Evolutionary conservation across 1,284 basidiomycete genomes (phyloP).

Genomic region (Ustilago xerochloae): DNA sequence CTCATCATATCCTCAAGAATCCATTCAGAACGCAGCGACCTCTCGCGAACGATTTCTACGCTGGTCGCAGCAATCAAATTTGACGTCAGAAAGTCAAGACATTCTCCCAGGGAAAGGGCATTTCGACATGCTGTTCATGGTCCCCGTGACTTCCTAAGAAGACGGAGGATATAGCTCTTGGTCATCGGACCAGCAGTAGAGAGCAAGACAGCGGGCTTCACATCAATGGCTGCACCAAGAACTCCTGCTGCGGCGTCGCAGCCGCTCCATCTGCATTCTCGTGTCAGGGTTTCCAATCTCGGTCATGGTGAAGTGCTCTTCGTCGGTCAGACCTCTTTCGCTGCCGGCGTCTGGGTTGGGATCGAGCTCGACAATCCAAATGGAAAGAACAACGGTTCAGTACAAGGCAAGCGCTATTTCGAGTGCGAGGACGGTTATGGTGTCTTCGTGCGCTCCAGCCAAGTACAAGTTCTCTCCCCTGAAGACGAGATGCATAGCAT

Average conservation of each 20-base stretch:
- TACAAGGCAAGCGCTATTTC: conserved; percentile 87
- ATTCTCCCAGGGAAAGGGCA: too few species aligned
- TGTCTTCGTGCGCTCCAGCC: conserved; percentile 89
- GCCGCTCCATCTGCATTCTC: conserved; percentile 56
- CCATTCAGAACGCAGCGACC: too few species aligned
- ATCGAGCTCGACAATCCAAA: conserved; percentile 79
- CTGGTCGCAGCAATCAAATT: too few species aligned
- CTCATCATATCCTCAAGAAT: not conserved
- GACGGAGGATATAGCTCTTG: too few species aligned
- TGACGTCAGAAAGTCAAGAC: too few species aligned
- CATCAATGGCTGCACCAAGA: conserved; percentile 19
- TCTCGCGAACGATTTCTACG: too few species aligned
- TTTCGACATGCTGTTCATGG: too few species aligned
- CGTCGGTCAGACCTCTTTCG: conserved; percentile 83
- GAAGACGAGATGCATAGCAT: conserved; percentile 45
- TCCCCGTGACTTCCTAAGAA: too few species aligned
- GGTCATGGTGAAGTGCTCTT: conserved; percentile 89
- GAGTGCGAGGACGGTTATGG: conserved; percentile 81
- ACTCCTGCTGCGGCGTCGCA: conserved; percentile 25
- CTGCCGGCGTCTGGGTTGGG: conserved; percentile 92
- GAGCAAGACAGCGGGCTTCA: not conserved
- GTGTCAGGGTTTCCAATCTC: conserved; percentile 58
- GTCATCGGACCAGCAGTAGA: not conserved
- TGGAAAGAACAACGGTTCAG: conserved; percentile 95
- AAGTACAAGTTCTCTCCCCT: conserved; percentile 76